Base-by-base conservation (phyloP, 306 rosid genomes). In the Quercus wislizeni region DNA sequence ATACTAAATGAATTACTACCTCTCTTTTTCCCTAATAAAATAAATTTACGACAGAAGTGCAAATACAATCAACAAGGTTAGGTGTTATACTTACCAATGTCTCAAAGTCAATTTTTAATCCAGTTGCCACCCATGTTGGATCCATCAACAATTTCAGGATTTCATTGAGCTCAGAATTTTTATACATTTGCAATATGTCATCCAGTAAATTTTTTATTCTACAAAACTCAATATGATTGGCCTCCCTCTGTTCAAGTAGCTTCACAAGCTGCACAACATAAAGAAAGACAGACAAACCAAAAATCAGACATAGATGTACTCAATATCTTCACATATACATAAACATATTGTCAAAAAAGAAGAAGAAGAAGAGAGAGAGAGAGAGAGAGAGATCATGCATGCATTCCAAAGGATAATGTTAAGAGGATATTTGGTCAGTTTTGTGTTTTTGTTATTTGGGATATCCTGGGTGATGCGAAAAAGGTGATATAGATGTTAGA, bases 41-140 rank as follows among this genome's bases (percentile, higher is more conserved):
- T 19, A 7, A 49, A 54, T 7, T 11, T 46, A 4, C 13, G 38
- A 20, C 27, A 78, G 27, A 68, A 71, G 63, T 64, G 52, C 30
- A 30, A 35, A 61, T 12, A 70, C 25, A 70, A 49, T 10, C 18
- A 38, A 21, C 54, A 75, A 7, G 71, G 51, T 41, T 73, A 73
- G 78, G 30, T 74, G 46, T 12, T 46, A 63, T 38, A 81, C 99
- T 91, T 86, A 92, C 99, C 82, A 95, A 86, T 69, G 92, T 86
- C 73, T 85, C 88, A 41, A 90, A 91, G 80, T 90, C 93, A 74
- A 91, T 86, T 83, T 91, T 91, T 84, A 95, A 86, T 75, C 99
- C 99, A 80, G 98, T 92, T 63, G 97, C 85, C 77, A 88, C 92
- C 93, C 95, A 92, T 52, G 99, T 88, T 19, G 99, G 99, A 80